Evolutionary conservation across 2,329 filamentous ascomycete genomes (phyloP).

Genomic region (Penicillium sp.): DNA sequence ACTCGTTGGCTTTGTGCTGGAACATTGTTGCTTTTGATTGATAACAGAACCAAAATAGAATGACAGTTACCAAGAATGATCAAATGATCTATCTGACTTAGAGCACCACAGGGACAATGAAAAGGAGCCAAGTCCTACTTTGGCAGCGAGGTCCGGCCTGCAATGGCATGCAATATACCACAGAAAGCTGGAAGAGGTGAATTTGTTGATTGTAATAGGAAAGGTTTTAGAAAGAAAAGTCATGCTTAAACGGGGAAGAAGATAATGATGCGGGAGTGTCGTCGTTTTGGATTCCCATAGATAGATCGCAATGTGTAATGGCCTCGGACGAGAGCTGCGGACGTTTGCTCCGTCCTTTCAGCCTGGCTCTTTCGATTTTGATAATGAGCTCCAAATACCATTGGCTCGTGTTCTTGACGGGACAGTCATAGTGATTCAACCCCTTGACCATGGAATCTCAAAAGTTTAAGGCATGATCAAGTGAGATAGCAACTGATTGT

Average conservation of each 20-base stretch:
- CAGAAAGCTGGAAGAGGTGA: neutral
- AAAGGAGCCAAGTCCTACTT: neutral
- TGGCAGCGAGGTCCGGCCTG: neutral
- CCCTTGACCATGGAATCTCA: constrained; percentile 2
- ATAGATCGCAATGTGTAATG: neutral
- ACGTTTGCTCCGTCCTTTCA: constrained; percentile 17
- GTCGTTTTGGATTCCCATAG: constrained; percentile 13
- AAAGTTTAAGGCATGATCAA: neutral
- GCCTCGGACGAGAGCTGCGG: constrained; percentile 5
- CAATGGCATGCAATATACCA: neutral
- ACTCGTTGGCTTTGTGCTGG: constrained; percentile 15
- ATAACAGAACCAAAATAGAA: neutral
- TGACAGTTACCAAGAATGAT: neutral
- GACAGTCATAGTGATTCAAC: constrained; percentile 21
- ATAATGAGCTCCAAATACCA: neutral
- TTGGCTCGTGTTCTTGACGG: neutral
- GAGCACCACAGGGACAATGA: neutral
- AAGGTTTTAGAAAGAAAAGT: neutral
- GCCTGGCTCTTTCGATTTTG: neutral
- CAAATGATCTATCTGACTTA: neutral
- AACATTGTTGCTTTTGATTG: constrained; percentile 18
- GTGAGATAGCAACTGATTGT: neutral
- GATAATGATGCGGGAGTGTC: constrained; percentile 25
- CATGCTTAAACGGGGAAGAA: neutral
- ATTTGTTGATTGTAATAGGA: neutral